Conservation (phyloP, 768 basidiomycete genomes). For the Suillus ampliporus region DNA sequence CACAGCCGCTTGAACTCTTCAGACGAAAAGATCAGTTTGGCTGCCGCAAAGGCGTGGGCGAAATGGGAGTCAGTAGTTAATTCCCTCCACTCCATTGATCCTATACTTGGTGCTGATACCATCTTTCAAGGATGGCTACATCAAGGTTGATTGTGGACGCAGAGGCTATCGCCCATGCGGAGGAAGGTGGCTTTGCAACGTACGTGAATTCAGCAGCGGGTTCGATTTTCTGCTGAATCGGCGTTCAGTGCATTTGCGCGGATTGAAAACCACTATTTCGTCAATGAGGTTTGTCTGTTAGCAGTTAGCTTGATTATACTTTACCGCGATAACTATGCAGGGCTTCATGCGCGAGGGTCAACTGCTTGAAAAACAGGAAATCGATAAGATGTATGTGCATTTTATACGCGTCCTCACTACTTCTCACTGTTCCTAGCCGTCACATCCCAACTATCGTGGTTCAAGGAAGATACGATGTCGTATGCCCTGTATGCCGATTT, state of each 20-base stretch:
- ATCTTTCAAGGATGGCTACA: conserved; percentile 72
- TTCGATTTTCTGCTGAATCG: conserved; percentile 15
- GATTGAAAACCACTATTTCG: conserved; percentile 92
- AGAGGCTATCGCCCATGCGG: conserved; percentile 68
- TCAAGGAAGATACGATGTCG: conserved; percentile 88
- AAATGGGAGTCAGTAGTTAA: conserved; percentile 80
- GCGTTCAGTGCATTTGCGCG: conserved; percentile 76
- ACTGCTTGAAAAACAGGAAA: conserved; percentile 79
- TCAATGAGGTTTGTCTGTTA: conserved; percentile 63
- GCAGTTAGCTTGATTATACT: neutral
- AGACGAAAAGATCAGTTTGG: conserved; percentile 67
- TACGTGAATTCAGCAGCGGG: conserved; percentile 39
- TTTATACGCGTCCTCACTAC: conserved; percentile 14
- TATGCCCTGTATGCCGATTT: conserved; percentile 71
- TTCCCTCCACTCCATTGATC: conserved; percentile 1
- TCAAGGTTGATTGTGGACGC: conserved; percentile 76
- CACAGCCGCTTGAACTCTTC: conserved; percentile 76
- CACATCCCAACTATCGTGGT: conserved; percentile 85
- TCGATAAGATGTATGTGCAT: conserved; percentile 80
- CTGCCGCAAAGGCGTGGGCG: conserved; percentile 84
- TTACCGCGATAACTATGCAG: conserved; percentile 37
- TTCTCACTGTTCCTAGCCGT: conserved; percentile 54
- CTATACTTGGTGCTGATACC: neutral
- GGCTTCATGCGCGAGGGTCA: conserved; percentile 91
- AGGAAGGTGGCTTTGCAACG: conserved; percentile 79